Percentiles rank a stretch among this genome's conserved stretches.
Conservation (phyloP, 2,329 filamentous ascomycete genomes). For the Monosporascus sp. region DNA sequence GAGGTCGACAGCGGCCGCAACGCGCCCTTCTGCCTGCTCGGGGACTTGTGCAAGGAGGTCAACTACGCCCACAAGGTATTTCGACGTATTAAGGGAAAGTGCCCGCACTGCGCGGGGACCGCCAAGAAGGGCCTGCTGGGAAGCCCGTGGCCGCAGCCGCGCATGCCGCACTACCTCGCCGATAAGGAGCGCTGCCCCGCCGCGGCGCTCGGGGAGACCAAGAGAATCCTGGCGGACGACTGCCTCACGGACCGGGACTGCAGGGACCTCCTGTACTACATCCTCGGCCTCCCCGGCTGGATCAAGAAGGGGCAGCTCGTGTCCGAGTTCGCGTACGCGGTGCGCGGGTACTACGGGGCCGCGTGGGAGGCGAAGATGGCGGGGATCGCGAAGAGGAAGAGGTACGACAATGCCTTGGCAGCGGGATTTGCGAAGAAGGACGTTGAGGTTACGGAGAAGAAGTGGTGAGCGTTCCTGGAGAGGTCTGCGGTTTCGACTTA, state of each 20-base stretch:
- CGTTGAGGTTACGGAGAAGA: background rate
- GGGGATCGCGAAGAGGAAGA: background rate
- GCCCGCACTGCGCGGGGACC: background rate
- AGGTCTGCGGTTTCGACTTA: no score
- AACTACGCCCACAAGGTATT: background rate
- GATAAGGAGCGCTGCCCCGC: background rate
- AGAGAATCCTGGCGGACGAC: background rate
- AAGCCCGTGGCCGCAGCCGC: background rate
- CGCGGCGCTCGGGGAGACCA: background rate
- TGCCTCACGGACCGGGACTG: background rate
- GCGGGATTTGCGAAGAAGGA: background rate
- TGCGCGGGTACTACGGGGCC: background rate
- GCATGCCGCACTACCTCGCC: background rate
- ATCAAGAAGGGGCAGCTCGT: background rate
- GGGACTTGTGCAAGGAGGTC: background rate
- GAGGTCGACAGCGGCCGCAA: background rate
- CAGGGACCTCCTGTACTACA: background rate
- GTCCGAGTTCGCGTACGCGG: background rate
- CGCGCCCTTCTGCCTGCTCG: background rate
- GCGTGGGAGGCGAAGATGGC: background rate
- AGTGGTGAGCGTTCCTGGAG: no score
- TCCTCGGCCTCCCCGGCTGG: background rate
- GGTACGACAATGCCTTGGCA: background rate
- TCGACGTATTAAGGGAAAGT: background rate
- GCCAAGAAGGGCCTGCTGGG: background rate